Percentiles rank a stretch among this genome's conserved stretches.
Conservation (phyloP, 768 basidiomycete species). For the Psilocybe tampanensis region DNA sequence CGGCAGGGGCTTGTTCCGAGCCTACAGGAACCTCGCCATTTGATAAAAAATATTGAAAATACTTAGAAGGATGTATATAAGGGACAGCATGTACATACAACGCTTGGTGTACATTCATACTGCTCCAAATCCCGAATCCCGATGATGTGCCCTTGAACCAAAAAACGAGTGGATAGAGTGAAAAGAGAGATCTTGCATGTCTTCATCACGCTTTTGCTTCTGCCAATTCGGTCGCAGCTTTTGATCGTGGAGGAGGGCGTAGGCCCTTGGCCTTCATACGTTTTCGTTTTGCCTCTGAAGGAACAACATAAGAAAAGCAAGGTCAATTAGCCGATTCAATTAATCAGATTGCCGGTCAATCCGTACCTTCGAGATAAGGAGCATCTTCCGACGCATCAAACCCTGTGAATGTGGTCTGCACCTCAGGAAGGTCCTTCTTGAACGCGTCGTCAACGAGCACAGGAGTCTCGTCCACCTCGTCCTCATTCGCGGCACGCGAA, state of each 20-base stretch:
- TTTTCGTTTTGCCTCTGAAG: conserved; percentile 71
- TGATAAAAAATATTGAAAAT: too few species aligned
- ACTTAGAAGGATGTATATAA: too few species aligned
- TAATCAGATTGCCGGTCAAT: conserved; percentile 3
- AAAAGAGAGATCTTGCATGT: not conserved
- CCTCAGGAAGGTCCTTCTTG: conserved; percentile 21
- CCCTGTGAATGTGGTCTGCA: conserved; percentile 38
- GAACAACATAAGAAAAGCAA: conserved; percentile 1
- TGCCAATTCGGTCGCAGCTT: conserved; percentile 21
- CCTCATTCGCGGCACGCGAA: conserved; percentile 20
- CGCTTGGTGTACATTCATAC: too few species aligned
- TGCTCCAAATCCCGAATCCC: not conserved
- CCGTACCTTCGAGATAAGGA: conserved; percentile 78
- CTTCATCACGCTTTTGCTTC: conserved; percentile 27
- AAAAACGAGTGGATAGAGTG: not conserved
- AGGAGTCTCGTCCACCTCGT: conserved; percentile 29
- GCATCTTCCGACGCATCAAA: conserved; percentile 82
- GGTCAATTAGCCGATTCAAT: not conserved
- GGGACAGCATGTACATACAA: too few species aligned
- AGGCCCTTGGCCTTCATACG: conserved; percentile 78
- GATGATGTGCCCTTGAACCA: not conserved
- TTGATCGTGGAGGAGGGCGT: conserved; percentile 59
- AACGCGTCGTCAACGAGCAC: conserved; percentile 32
- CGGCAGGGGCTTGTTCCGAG: too few species aligned
- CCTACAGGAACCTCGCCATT: too few species aligned